phyloP scores from a whole-genome alignment of 2,329 filamentous ascomycete species.

The Coniella lustricola region DNA sequence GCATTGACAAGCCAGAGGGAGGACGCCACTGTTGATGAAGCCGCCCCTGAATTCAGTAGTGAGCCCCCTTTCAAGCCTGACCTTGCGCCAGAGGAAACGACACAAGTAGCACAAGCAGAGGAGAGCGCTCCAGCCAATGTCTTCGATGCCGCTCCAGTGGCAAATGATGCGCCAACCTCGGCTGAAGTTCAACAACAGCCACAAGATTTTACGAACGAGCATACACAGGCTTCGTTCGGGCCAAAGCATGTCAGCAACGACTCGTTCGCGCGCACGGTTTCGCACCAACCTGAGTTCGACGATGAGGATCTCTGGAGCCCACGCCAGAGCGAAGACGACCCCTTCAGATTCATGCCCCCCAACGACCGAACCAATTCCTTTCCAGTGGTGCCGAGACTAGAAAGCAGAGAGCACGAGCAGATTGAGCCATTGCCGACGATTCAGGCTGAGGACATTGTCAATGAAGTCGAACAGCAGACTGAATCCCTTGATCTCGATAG shows the following conservation, averaged over 20 bases:
- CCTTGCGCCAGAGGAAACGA: neutral
- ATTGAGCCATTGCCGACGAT: slow-evolving; percentile 38
- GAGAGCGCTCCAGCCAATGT: neutral
- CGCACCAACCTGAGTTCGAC: slow-evolving; percentile 53
- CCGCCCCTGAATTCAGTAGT: no score
- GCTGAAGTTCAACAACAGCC: neutral
- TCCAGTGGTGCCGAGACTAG: slow-evolving; percentile 44
- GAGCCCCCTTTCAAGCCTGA: neutral
- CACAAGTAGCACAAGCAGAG: neutral
- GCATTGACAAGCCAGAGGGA: neutral
- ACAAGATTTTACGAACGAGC: slow-evolving; percentile 14
- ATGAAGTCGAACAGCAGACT: slow-evolving; percentile 43
- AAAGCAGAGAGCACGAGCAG: slow-evolving; percentile 22
- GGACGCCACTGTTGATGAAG: neutral
- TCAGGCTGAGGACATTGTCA: slow-evolving; percentile 47
- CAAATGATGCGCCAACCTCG: neutral
- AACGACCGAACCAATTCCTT: slow-evolving; percentile 58
- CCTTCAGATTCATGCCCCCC: slow-evolving; percentile 53
- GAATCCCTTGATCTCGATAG: slow-evolving; percentile 35
- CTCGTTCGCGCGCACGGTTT: slow-evolving; percentile 58
- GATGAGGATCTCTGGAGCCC: slow-evolving; percentile 53
- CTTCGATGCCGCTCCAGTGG: neutral
- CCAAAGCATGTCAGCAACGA: slow-evolving; percentile 53
- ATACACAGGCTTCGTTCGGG: slow-evolving; percentile 20
- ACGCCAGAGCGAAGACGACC: slow-evolving; percentile 45